phyloP scores from a whole-genome alignment of 2,329 filamentous ascomycete genomes.

The Stagonosporopsis vannaccii region DNA sequence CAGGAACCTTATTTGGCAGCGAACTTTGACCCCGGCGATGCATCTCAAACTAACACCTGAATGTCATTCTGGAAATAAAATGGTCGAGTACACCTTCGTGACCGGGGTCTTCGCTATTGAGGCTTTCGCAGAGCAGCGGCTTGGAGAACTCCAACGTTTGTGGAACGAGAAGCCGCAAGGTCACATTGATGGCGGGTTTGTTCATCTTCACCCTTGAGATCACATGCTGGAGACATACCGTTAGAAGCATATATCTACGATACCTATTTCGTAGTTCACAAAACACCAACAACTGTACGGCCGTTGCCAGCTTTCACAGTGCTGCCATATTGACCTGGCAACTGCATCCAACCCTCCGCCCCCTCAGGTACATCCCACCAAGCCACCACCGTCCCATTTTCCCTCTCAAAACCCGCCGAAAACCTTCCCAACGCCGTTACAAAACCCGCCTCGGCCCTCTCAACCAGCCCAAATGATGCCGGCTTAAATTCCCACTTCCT shows the following conservation, averaged over 20 bases:
- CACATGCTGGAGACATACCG: too few species aligned
- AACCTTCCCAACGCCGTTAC: constrained; percentile 4
- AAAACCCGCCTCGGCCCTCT: constrained; percentile 6
- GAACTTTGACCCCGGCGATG: constrained; percentile 22
- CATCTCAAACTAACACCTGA: background rate
- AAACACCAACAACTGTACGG: background rate
- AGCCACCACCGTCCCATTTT: background rate
- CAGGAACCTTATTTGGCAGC: constrained; percentile 24
- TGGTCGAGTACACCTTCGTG: background rate
- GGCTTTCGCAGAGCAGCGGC: background rate
- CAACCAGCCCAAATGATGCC: background rate
- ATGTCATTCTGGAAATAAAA: background rate
- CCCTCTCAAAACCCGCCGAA: background rate
- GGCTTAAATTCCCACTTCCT: constrained; percentile 55
- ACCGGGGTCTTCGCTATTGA: constrained; percentile 8
- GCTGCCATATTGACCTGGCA: background rate
- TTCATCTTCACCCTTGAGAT: background rate
- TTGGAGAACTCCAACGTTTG: background rate
- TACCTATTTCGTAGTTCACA: background rate
- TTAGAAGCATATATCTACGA: too few species aligned
- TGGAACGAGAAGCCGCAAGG: constrained; percentile 3
- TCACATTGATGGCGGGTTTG: background rate
- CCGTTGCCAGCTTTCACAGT: background rate
- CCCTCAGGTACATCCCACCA: constrained; percentile 6
- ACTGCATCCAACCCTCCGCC: constrained; percentile 2